Evolutionary conservation across 1,139 yeast genomes (phyloP), one percentile per base, ranked within the genome.

Genomic region (Insectozyma bohioensis): DNA sequence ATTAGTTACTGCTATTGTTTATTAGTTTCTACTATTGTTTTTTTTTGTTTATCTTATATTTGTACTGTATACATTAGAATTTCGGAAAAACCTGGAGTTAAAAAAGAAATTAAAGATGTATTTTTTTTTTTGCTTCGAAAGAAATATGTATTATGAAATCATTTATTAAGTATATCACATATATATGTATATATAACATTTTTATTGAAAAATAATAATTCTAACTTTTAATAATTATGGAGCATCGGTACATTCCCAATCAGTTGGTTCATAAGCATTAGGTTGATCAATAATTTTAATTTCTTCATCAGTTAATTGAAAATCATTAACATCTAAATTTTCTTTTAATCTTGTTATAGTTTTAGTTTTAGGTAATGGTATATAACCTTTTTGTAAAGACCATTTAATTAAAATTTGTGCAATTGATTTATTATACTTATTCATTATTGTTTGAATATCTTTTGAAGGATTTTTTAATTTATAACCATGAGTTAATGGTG

Each of bases 221-320:
- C 17, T 17, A 13, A 26, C 17, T n/a, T n/a, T n/a, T n/a, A n/a
- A 15, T 24, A 18, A 17, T 20, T 48, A 74, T 32, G 78, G 78
- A 12, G 75, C 76, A 45, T 72, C 74, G 4, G 78, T 72, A 42
- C 80, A 74, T 49, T 80, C 85, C 86, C 86, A 80, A 47, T 79
- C 85, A 2, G 85, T 78, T 12, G 85, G 85, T 40, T 79, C 85
- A 42, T 79, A 76, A 2, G 74, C 75, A 18, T 48, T 52, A 1
- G 67, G 67, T 35, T 63, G 67, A 35, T 56, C 61, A 31, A 59
- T 43, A 6, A 36, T 29, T 10, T 37, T 34, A 6, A 80, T 57
- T 36, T 78, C 82, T 20, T 62, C 70, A 1, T 47, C 52, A 1
- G 71, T 57, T 30, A 83, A 57, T 35, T 70, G 75, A 48, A 81